phyloP scores from a whole-genome alignment of 2,329 filamentous ascomycete genomes.

The Botrytis tulipae region DNA sequence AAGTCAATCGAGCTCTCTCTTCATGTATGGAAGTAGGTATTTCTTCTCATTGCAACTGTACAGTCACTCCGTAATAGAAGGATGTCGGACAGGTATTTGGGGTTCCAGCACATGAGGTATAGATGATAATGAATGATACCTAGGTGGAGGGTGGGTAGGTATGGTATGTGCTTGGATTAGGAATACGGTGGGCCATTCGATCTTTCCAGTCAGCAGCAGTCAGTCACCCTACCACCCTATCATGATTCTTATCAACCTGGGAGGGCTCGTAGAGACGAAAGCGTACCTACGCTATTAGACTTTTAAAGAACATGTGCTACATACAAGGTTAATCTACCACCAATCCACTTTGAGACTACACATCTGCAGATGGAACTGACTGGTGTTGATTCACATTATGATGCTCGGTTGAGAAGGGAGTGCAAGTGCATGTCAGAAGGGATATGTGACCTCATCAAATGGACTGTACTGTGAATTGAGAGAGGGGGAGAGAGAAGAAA shows the following conservation, averaged over 20 bases:
- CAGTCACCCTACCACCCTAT: background rate
- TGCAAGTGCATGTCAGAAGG: background rate
- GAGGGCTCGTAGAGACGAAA: background rate
- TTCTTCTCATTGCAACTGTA: constrained; percentile 3
- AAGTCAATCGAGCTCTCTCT: background rate
- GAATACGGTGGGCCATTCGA: background rate
- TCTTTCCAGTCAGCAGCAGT: background rate
- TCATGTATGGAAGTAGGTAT: background rate
- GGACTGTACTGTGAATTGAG: background rate
- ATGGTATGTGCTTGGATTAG: background rate
- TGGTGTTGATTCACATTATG: background rate
- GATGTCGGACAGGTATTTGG: background rate
- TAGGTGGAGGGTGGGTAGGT: background rate
- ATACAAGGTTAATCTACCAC: background rate
- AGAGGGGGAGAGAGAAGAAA: background rate
- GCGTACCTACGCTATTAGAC: background rate
- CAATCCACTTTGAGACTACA: background rate
- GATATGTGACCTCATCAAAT: background rate
- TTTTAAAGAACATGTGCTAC: background rate
- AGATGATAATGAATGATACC: background rate
- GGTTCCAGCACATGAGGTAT: constrained; percentile 5
- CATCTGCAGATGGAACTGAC: background rate
- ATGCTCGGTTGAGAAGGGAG: background rate
- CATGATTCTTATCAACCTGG: background rate
- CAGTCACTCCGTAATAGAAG: background rate